Conservation (phyloP, 2,329 filamentous ascomycete genomes). For the Beauveria varroae region DNA sequence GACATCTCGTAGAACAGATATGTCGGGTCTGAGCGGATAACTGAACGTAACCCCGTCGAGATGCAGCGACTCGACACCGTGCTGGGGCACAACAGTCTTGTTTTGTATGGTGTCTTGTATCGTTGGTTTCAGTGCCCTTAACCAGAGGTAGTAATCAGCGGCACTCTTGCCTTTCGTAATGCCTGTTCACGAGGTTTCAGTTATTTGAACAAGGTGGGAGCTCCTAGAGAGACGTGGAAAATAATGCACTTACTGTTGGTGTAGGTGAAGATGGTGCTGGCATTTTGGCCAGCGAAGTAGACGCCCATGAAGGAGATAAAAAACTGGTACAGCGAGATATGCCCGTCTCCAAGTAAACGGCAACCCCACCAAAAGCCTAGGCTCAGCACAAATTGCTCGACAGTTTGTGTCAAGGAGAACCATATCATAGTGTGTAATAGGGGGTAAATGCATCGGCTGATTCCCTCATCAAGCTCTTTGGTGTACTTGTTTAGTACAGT, state of each 20-base stretch:
- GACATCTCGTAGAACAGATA: constrained; percentile 35
- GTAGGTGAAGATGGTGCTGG: no score
- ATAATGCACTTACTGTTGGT: constrained; percentile 28
- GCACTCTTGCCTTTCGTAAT: constrained; percentile 43
- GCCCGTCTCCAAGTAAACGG: constrained; percentile 29
- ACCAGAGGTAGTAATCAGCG: constrained; percentile 44
- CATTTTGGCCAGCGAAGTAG: constrained; percentile 38
- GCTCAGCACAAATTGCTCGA: constrained; percentile 31
- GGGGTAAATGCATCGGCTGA: constrained; percentile 20
- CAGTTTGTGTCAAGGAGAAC: constrained; percentile 29
- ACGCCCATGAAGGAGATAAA: constrained; percentile 45
- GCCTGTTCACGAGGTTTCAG: no score
- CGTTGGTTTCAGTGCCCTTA: constrained; percentile 32
- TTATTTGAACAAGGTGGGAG: no score
- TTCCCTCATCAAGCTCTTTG: constrained; percentile 20
- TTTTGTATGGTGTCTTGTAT: constrained; percentile 36
- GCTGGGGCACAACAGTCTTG: constrained; percentile 27
- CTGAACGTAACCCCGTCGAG: constrained; percentile 52
- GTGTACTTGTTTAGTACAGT: constrained; percentile 26
- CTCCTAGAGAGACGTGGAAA: constrained; percentile 41
- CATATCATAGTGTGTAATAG: constrained; percentile 27
- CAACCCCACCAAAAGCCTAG: constrained; percentile 37
- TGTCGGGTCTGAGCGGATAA: constrained; percentile 44
- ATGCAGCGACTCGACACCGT: constrained; percentile 30
- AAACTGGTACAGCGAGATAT: constrained; percentile 45